Percentiles rank a stretch among this genome's conserved stretches.
phyloP scores from a whole-genome alignment of 2,329 filamentous ascomycete genomes.

The Ophiostoma australiae region DNA sequence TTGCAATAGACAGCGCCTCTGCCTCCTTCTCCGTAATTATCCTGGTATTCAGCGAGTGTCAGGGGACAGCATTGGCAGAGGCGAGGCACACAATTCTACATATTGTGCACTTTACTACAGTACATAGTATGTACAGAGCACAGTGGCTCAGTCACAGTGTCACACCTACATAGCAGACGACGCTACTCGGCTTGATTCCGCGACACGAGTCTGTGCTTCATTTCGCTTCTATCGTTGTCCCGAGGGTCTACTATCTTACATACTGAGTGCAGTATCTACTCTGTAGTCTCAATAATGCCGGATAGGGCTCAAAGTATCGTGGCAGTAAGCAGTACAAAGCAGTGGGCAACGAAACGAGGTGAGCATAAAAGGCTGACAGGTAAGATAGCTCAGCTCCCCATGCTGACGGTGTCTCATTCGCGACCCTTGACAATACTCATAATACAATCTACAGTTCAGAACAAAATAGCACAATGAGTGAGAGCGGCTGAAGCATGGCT shows the following conservation, averaged over 20 bases:
- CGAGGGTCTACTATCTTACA: background rate
- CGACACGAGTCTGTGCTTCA: slow-evolving; percentile 6
- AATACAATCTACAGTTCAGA: no score
- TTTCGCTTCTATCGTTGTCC: background rate
- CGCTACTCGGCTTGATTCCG: background rate
- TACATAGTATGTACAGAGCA: background rate
- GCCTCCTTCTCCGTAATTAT: background rate
- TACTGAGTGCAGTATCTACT: background rate
- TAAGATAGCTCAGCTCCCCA: background rate
- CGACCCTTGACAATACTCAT: no score
- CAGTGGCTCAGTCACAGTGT: background rate
- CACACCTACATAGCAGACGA: background rate
- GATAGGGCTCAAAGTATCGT: no score
- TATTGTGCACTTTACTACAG: background rate
- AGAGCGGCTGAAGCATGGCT: background rate
- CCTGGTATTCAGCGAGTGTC: background rate
- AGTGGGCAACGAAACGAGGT: no score
- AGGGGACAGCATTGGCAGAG: no score
- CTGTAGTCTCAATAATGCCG: no score
- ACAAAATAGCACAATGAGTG: background rate
- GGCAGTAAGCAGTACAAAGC: no score
- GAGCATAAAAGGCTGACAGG: no score
- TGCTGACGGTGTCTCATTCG: background rate
- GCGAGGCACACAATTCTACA: background rate
- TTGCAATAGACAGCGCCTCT: background rate